phyloP scores from a whole-genome alignment of 2,329 filamentous ascomycete genomes.

The Lachnellula arida region DNA sequence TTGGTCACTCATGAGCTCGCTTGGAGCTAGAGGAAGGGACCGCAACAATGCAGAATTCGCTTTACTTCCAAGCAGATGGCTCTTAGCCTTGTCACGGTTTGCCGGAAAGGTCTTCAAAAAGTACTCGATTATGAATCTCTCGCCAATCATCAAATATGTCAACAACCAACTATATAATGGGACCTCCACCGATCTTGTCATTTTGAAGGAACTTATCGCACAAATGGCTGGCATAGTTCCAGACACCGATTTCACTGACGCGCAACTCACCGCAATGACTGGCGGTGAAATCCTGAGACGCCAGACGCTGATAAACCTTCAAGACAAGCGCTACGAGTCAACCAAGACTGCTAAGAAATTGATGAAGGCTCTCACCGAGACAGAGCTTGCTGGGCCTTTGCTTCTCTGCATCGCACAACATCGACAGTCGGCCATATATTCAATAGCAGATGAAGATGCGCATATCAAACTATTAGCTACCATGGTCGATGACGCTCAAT shows the following conservation, averaged over 20 bases:
- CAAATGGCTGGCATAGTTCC: constrained; percentile 93
- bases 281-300: constrained; percentile 75
- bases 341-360: constrained; percentile 72
- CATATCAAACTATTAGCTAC: constrained; percentile 87
- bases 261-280: constrained; percentile 81
- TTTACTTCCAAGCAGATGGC: constrained; percentile 81
- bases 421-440: constrained; percentile 78
- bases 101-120: constrained; percentile 85
- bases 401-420: constrained; percentile 91
- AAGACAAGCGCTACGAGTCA: constrained; percentile 76
- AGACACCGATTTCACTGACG: constrained; percentile 81
- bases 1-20: constrained; percentile 80
- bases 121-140: constrained; percentile 77
- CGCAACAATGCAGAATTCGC: constrained; percentile 59
- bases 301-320: constrained; percentile 73
- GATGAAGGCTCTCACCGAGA: constrained; percentile 72
- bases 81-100: constrained; percentile 85
- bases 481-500: constrained; percentile 84
- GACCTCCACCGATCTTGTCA: constrained; percentile 85
- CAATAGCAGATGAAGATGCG: constrained; percentile 62
- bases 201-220: constrained; percentile 82
- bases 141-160: constrained; percentile 85
- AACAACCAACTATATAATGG: constrained; percentile 75
- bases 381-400: constrained; percentile 72
- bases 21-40: constrained; percentile 59